phyloP scores from a whole-genome alignment of 352 stramenopile genomes.

The Elongisporangium undulatum region DNA sequence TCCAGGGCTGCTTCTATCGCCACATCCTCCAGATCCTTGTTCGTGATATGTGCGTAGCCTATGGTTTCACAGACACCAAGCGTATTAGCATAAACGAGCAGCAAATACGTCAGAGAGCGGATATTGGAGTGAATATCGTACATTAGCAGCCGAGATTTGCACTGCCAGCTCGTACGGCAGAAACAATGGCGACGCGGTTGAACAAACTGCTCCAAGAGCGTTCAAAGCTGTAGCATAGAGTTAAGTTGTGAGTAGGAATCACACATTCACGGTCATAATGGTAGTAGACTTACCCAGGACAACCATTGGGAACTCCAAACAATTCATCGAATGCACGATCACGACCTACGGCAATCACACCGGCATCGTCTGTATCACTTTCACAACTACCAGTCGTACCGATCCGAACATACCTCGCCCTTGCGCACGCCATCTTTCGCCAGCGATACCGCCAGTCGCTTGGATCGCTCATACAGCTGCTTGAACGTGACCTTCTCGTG shows the following conservation, averaged over 20 bases:
- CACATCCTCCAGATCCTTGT: conserved; percentile 38
- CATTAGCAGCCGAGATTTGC: conserved; percentile 38
- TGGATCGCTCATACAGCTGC: conserved; percentile 29
- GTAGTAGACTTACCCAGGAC: conserved; percentile 51
- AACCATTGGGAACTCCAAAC: conserved; percentile 52
- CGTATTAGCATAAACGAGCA: background rate
- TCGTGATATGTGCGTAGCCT: conserved; percentile 56
- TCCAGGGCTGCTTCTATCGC: conserved; percentile 35
- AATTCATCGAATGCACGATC: conserved; percentile 67
- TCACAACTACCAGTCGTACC: background rate
- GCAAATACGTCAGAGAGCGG: too few species aligned
- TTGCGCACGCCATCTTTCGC: conserved; percentile 40
- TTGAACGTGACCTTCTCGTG: conserved; percentile 43
- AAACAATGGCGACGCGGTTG: conserved; percentile 59
- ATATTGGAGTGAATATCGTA: conserved; percentile 6
- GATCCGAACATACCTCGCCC: conserved; percentile 27
- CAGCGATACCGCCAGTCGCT: conserved; percentile 37
- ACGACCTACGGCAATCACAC: conserved; percentile 24
- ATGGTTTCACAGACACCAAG: background rate
- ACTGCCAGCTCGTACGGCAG: conserved; percentile 34
- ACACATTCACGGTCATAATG: too few species aligned
- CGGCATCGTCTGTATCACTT: conserved; percentile 1
- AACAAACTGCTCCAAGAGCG: conserved; percentile 47
- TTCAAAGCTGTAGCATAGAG: conserved; percentile 24
- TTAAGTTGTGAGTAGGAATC: too few species aligned